Evolutionary conservation across 2,329 filamentous ascomycete genomes (phyloP), one percentile per base, ranked within the genome.

Genomic region (Elsinoe australis): DNA sequence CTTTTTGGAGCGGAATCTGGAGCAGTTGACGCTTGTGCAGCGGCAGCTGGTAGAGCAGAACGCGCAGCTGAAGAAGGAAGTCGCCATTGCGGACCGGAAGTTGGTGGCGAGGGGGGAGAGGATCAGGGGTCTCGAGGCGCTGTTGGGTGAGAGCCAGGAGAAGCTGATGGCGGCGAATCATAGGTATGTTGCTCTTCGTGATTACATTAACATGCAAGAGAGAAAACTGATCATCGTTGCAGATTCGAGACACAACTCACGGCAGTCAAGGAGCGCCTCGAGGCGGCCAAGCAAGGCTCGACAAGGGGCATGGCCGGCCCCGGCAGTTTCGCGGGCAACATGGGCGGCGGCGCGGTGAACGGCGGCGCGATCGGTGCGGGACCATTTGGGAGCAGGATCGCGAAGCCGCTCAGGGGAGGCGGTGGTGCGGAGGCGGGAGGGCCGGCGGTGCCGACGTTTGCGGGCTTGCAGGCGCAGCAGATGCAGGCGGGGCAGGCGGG

Each of bases 11-110:
- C 84, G 92, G 63, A 98, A 98, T 65, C 80, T 98, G 32, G 92
- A 98, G 71, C 92, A 98, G 68, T 76, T 98, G 48, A 98, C 92
- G 3, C 87, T 95, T 62, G 92, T 98, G 47, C 92, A 98, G 69
- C 82, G 92, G 49, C 92, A 98, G 70, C 81, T 98, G 9, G 92
- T 98, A 24, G 92, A 98, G 72, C 92, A 98, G 68, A 98, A 98
- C 70, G 87, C 87, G 58, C 85, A 83, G 54, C 75, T 98, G 61
- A 98, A 98, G 81, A 96, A 98, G 75, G 92, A 98, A 70, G 92
- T 98, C 49, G 92, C 92, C 49, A 98, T 98, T 63, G 92, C 92
- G 0, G 92, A 98, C 74, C 81, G 92, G 59, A 98, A 98, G 70
- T 76, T 98, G 53, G 94, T 94, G 65, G 92, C 92, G 18, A 78